Conservation (phyloP, 352 stramenopile genomes). For the Pythium graminicola region DNA sequence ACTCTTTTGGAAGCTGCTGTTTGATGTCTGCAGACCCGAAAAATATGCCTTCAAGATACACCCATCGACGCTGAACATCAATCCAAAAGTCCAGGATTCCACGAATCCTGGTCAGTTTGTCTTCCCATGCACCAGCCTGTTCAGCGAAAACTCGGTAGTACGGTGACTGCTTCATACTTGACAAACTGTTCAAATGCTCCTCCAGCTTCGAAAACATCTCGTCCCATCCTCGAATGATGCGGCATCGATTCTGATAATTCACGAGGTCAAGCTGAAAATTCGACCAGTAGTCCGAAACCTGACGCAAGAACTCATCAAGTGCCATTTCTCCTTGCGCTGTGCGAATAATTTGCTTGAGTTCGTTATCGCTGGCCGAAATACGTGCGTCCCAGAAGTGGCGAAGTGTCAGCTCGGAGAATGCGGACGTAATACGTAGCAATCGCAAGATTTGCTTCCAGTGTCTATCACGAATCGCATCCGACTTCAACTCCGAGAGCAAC, state of each 20-base stretch:
- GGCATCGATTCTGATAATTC: constrained; percentile 92
- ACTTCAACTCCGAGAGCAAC: constrained; percentile 97
- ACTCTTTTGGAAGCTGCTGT: constrained; percentile 97
- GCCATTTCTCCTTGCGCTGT: constrained; percentile 99
- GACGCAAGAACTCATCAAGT: constrained; percentile 97
- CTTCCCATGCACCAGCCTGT: constrained; percentile 95
- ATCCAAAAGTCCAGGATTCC: constrained; percentile 99
- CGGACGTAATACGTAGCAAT: constrained; percentile 88
- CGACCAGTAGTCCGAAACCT: constrained; percentile 91
- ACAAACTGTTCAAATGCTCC: constrained; percentile 97
- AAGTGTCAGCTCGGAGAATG: constrained; percentile 95
- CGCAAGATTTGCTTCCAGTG: constrained; percentile 98
- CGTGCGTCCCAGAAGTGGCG: constrained; percentile 97
- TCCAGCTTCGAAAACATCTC: constrained; percentile 99
- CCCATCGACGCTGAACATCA: constrained; percentile 98
- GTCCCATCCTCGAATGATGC: constrained; percentile 98
- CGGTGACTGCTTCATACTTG: constrained; percentile 98
- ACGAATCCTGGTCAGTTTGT: constrained; percentile 95
- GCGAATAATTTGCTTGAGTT: constrained; percentile 96
- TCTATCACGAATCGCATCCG: constrained; percentile 96
- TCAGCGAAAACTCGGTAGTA: constrained; percentile 99
- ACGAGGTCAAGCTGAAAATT: constrained; percentile 88
- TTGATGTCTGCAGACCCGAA: constrained; percentile 98
- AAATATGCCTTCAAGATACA: constrained; percentile 99
- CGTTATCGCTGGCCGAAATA: constrained; percentile 88